Evolutionary conservation across 495 filamentous ascomycete genomes (phyloP).

Genomic region (Cercophora newfieldiana): DNA sequence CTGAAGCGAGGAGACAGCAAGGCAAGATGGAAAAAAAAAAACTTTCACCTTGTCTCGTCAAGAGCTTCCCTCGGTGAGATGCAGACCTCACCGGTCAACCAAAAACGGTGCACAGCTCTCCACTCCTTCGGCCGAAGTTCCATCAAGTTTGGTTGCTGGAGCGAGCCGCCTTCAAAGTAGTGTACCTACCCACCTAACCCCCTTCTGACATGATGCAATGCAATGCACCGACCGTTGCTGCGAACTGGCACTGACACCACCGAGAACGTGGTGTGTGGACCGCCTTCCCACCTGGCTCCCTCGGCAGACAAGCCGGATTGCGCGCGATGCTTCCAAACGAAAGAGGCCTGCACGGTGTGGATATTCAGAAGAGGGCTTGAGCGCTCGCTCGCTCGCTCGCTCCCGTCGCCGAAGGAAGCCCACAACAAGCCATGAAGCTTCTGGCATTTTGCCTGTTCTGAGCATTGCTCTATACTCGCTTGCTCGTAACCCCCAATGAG

Average conservation of each 20-base stretch:
- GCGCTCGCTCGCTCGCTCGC: too few relatives aligned
- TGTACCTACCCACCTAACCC: background rate
- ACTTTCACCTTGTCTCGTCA: background rate
- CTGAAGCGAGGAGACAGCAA: too few relatives aligned
- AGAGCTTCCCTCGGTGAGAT: background rate
- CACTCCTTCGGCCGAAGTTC: background rate
- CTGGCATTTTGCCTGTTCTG: slow-evolving; percentile 6
- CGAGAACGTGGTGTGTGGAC: background rate
- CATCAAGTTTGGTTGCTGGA: background rate
- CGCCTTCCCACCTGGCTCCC: background rate
- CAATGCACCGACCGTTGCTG: background rate
- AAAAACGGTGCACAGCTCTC: background rate
- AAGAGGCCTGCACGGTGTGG: background rate
- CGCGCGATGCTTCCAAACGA: slow-evolving; percentile 11
- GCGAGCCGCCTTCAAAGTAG: background rate
- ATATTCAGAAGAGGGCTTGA: background rate
- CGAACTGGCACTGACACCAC: background rate
- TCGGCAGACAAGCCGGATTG: slow-evolving; percentile 17
- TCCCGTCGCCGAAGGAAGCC: too few relatives aligned
- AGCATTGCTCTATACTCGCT: background rate
- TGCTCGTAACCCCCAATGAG: background rate
- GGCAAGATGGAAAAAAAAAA: background rate
- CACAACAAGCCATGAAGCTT: background rate
- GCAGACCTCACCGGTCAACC: slow-evolving; percentile 8
- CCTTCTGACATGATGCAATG: background rate